These are phyloP conservation scores for Xylaria sp. DNA, from an alignment of 2,329 filamentous ascomycete genomes.

Conservation along the genomic window DNA sequence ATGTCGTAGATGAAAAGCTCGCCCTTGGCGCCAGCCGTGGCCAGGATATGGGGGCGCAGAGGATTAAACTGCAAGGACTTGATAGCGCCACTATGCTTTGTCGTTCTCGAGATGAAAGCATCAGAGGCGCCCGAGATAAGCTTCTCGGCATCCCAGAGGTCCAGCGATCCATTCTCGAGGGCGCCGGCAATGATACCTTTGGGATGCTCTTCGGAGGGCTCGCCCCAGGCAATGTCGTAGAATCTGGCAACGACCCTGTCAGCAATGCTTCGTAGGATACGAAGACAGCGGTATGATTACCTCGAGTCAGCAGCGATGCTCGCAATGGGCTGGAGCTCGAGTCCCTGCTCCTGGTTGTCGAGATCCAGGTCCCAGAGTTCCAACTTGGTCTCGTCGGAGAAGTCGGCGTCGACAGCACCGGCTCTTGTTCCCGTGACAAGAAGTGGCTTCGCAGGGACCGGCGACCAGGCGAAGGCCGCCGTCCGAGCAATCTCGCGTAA, in stretches of 20 bases:
- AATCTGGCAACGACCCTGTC: slow-evolving; percentile 68
- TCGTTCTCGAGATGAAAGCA: slow-evolving; percentile 84
- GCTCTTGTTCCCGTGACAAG: slow-evolving; percentile 94
- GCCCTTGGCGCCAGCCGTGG: slow-evolving; percentile 92
- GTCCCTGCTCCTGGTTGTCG: slow-evolving; percentile 76
- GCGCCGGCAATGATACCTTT: slow-evolving; percentile 94
- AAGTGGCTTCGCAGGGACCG: slow-evolving; percentile 79
- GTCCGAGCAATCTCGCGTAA: slow-evolving; percentile 96
- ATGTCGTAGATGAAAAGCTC: slow-evolving; percentile 97
- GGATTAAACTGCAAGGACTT: slow-evolving; percentile 98
- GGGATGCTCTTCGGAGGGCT: slow-evolving; percentile 79
- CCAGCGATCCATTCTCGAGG: slow-evolving; percentile 91
- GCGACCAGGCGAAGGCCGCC: slow-evolving; percentile 96
- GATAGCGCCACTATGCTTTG: slow-evolving; percentile 91
- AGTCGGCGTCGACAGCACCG: slow-evolving; percentile 94
- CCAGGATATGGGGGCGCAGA: slow-evolving; percentile 86
- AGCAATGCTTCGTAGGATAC: slow-evolving; percentile 32
- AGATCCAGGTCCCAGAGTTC: slow-evolving; percentile 95
- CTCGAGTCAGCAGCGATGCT: slow-evolving; percentile 90
- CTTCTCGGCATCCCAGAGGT: slow-evolving; percentile 89
- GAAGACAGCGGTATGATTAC: slow-evolving; percentile 59
- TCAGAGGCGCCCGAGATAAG: slow-evolving; percentile 69
- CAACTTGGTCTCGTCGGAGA: slow-evolving; percentile 95
- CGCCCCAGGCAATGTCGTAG: slow-evolving; percentile 95
- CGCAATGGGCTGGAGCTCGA: slow-evolving; percentile 86